These are phyloP conservation scores for Yarrowia sp. DNA, from an alignment of 805 yeast genomes.

Conservation along the genomic window DNA sequence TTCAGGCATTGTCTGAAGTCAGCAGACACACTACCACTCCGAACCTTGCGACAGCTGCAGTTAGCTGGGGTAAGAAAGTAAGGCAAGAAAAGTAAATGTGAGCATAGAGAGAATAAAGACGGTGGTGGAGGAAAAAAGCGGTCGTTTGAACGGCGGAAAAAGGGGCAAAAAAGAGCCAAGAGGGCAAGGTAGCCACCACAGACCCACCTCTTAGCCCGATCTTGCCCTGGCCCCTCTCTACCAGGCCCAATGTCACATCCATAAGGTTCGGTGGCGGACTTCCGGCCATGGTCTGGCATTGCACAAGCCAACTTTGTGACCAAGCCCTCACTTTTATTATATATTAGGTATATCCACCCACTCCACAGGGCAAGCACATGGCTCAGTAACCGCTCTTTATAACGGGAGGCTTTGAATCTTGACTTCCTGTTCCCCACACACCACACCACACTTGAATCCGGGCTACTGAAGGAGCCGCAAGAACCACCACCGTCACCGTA, in stretches of 20 bases:
- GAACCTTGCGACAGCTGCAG: conserved; percentile 22
- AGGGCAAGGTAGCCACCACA: no score
- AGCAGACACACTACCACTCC: not conserved
- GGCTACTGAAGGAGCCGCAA: not conserved
- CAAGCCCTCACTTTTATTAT: conserved; percentile 21
- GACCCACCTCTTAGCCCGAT: no score
- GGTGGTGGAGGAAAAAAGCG: no score
- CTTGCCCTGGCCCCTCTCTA: no score
- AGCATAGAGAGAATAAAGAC: no score
- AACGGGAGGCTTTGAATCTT: not conserved
- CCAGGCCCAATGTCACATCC: conserved; percentile 11
- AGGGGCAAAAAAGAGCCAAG: no score
- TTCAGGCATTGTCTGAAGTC: conserved; percentile 10
- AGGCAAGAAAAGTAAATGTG: conserved; percentile 1
- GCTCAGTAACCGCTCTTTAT: not conserved
- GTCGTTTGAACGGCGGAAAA: no score
- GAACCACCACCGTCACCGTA: not conserved
- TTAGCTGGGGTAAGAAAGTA: conserved; percentile 16
- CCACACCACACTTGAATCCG: not conserved
- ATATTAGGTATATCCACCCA: conserved; percentile 20
- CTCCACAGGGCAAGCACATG: conserved; percentile 14
- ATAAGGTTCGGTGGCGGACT: conserved; percentile 32
- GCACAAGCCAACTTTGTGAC: conserved; percentile 34
- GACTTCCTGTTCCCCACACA: not conserved
- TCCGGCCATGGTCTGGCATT: not conserved